Evolutionary conservation across 257 asterid species (phyloP).

Genomic region (Verbascum thapsus): DNA sequence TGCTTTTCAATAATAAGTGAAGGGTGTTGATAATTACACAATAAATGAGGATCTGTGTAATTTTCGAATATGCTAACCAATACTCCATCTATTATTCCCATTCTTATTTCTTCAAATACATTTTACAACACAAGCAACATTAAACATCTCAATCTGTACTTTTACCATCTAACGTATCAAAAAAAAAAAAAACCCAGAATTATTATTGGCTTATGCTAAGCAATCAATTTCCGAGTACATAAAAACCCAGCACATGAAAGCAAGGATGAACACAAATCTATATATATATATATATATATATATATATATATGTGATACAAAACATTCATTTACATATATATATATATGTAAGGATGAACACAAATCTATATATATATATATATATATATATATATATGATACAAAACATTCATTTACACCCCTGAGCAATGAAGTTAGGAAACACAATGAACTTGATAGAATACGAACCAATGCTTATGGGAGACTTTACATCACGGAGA

Average conservation of each 20-base stretch:
- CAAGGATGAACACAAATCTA: too few species aligned
- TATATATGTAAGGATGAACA: too few species aligned
- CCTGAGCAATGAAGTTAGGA: constrained; percentile 65
- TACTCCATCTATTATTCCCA: background rate
- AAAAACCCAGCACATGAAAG: background rate
- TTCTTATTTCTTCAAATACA: constrained; percentile 19
- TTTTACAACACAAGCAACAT: background rate
- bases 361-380: too few species aligned
- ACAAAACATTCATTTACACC: constrained; percentile 42
- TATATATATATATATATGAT: too few species aligned
- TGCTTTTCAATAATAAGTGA: too few species aligned
- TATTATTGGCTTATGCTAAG: background rate
- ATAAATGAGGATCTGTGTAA: too few species aligned
- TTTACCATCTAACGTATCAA: background rate
- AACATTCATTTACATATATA: too few species aligned
- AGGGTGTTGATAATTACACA: too few species aligned
- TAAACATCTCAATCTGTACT: background rate
- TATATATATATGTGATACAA: too few species aligned
- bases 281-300: too few species aligned
- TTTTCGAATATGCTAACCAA: too few species aligned
- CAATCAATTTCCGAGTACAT: constrained; percentile 14
- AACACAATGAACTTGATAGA: constrained; percentile 74
- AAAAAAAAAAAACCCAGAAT: background rate
- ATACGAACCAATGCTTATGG: constrained; percentile 46
- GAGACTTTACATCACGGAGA: constrained; percentile 37